Percentiles rank a stretch among this genome's conserved stretches.
phyloP scores from a whole-genome alignment of 1,284 basidiomycete genomes.

The Leccinum fuscescens region DNA sequence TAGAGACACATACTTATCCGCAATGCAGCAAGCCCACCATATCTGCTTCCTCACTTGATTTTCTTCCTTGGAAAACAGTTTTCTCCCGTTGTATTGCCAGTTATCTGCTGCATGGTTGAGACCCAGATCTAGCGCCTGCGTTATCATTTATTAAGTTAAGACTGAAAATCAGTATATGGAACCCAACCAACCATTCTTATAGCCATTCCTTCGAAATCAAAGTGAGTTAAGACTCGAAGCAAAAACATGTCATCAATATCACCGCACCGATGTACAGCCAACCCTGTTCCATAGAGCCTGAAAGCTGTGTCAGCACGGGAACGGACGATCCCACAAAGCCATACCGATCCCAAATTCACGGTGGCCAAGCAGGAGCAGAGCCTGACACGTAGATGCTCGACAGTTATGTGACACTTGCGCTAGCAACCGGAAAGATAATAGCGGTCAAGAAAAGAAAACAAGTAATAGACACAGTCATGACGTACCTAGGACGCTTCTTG shows the following conservation, averaged over 20 bases:
- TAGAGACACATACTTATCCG: slow-evolving; percentile 58
- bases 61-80: slow-evolving; percentile 72
- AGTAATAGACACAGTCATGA: slow-evolving; percentile 13
- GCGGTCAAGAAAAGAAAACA: slow-evolving; percentile 3
- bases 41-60: slow-evolving; percentile 76
- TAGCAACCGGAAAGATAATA: slow-evolving; percentile 27
- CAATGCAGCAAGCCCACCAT: slow-evolving; percentile 78
- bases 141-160: slow-evolving; percentile 3
- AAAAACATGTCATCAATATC: slow-evolving; percentile 7
- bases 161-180: neutral
- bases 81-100: slow-evolving; percentile 66
- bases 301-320: slow-evolving; percentile 11
- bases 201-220: slow-evolving; percentile 56
- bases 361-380: slow-evolving; percentile 75
- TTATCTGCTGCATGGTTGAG: slow-evolving; percentile 77
- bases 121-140: slow-evolving; percentile 78
- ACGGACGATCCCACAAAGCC: neutral
- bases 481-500: slow-evolving; percentile 66
- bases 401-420: slow-evolving; percentile 67
- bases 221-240: slow-evolving; percentile 2
- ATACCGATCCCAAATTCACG: slow-evolving; percentile 79
- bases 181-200: slow-evolving; percentile 77
- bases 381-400: slow-evolving; percentile 68
- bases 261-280: slow-evolving; percentile 75
- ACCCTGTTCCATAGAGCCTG: slow-evolving; percentile 73